Evolutionary conservation across 805 yeast genomes (phyloP), one percentile per base, ranked within the genome.

Genomic region (Candida maesae): DNA sequence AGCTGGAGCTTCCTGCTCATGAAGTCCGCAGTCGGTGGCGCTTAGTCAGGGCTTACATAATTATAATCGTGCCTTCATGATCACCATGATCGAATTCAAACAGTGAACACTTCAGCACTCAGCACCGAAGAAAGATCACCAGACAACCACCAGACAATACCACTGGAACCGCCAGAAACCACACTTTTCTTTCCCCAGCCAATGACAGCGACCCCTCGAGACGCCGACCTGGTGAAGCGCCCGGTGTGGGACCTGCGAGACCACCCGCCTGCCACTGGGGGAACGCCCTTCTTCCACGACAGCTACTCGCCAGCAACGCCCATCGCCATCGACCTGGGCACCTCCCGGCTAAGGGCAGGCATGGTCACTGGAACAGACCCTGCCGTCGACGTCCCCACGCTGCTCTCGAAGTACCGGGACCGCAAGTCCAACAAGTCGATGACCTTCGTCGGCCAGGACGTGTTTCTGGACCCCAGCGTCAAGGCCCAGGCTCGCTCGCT

Each of bases 321-420:
- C 3, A 84, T 93, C 39, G 96, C 91, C 12, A 68, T 93, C 9
- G 99, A 93, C 64, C 69, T 93, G 40, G 99, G 98, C 1, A 65
- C 87, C 7, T 70, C 76, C 34, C 59, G 66, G 19, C 64, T 79
- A 32, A 71, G 84, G 52, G 70, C 78, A 1, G 95, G 95, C 0
- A 64, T 78, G 41, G 70, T 80, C 13, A 71, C 68, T 35, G 39
- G 61, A 1, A 13, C 46, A 4, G 42, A 59, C 41, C 83, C 90
- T n/a, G 61, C 76, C n/a, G 71, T 81, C 49, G 71, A 71, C 18
- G 87, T 85, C 51, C 84, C 95, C 2, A 72, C 84, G 1, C 60
- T 81, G 19, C 68, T 85, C 20, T 75, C 97, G 12, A 74, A 84
- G 41, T 84, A 74, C 56, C 73, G 96, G 49, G 98, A 91, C 53